A percentile compares a stretch with the other conserved stretches of the same genome.
Evolutionary conservation across 768 basidiomycete genomes (phyloP).

Genomic region (Amanita exitialis): DNA sequence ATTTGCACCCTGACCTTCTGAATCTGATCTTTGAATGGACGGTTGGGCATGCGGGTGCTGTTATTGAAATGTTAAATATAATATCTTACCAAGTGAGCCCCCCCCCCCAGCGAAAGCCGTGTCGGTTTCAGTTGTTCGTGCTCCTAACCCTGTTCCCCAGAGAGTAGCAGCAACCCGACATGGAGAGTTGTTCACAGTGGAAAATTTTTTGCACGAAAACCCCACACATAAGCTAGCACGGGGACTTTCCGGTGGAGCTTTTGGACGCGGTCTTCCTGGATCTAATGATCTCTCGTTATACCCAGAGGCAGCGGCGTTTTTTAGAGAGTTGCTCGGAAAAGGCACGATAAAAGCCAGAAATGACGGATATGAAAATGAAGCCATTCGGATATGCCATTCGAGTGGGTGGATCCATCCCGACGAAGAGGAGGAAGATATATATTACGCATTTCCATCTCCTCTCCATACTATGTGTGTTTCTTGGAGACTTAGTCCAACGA

Average conservation of each 20-base stretch:
- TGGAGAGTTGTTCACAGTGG: background rate
- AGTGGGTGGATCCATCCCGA: background rate
- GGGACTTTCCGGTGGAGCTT: no score
- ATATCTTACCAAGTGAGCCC: background rate
- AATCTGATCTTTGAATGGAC: background rate
- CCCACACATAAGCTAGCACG: background rate
- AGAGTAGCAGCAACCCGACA: background rate
- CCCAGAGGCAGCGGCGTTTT: background rate
- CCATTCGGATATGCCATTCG: background rate
- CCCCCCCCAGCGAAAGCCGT: no score
- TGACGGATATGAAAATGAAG: background rate
- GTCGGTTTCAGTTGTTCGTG: background rate
- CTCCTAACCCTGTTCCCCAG: background rate
- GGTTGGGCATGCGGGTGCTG: background rate
- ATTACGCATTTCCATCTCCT: background rate
- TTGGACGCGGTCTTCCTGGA: background rate
- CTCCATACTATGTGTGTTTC: background rate
- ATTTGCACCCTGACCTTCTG: background rate
- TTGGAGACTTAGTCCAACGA: background rate
- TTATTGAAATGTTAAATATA: background rate
- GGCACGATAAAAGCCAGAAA: background rate
- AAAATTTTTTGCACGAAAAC: background rate
- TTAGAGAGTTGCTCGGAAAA: background rate
- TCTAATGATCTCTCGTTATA: background rate
- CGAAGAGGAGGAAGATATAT: background rate